Base-by-base conservation (phyloP, 768 basidiomycete species). In the Tricholoma saponaceum region DNA sequence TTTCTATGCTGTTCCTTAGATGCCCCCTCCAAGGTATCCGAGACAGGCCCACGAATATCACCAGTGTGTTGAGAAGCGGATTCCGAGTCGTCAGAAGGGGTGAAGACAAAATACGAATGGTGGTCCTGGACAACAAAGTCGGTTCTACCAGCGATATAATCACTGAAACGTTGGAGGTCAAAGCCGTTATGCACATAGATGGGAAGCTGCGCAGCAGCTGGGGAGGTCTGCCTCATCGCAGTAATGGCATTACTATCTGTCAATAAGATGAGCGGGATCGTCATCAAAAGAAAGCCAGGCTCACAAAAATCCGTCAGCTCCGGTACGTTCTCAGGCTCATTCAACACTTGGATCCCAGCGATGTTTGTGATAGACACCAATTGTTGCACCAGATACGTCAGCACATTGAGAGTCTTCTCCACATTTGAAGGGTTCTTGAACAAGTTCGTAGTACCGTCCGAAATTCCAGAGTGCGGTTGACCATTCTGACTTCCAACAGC, bases 401-500 rank as follows among this genome's bases (percentile, higher is more conserved):
- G 75, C 32, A 81, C 74, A n/a, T 72, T 72, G 47, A 81, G 69
- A 1, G 85, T 84, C 58, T 80, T 81, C 9, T 78, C 66, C 66
- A 82, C 74, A 63, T 86, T 80, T 28, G 60, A 66, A 22, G 66
- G 58, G 33, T 69, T 66, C 23, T 70, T 65, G 66, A 87, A 85
- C 62, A 87, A 77, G 18, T 74, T 69, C 18, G 79, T 74, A 37
- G 73, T 61, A 25, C 81, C 64, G 53, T 83, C 79, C 18, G 85
- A 86, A 3, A 84, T 78, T 0, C 89, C 89, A 53, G 84, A 84
- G 63, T 90, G 89, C 16, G 83, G 75, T 64, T 89, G 85, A 41
- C 78, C 78, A 66, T 90, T 91, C 68, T 90, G 89, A 66, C 87
- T 89, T 20, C 89, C 89, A 8, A 82, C 79, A n/a, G 85, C 87